Evolutionary conservation across 129 eudicot genomes (phyloP).

Genomic region (Oenanthe sinensis): DNA sequence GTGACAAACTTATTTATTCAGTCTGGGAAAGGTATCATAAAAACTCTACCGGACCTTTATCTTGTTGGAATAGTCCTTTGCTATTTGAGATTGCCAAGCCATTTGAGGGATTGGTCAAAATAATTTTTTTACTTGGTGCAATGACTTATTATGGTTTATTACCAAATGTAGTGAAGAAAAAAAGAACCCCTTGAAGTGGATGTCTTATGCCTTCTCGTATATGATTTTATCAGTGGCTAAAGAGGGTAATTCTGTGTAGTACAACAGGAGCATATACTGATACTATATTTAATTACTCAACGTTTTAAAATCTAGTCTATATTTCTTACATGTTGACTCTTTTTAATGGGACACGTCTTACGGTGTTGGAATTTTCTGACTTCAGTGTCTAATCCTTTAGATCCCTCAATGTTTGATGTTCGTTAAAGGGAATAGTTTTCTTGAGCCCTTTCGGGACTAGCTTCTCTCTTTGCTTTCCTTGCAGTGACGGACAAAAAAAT

Average conservation of each 20-base stretch:
- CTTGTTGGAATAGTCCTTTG: background rate
- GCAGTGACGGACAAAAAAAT: background rate
- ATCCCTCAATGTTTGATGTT: background rate
- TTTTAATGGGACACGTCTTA: background rate
- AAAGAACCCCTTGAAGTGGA: background rate
- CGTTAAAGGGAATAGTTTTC: no score
- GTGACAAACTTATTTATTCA: background rate
- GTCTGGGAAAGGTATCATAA: background rate
- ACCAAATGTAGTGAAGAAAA: background rate
- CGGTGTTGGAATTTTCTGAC: background rate
- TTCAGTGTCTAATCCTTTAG: background rate
- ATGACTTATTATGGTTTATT: background rate
- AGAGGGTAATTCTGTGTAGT: background rate
- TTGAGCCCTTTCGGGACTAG: no score
- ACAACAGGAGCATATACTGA: background rate
- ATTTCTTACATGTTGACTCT: background rate
- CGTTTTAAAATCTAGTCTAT: background rate
- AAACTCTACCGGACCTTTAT: background rate
- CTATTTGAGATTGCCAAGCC: background rate
- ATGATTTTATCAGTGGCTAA: background rate
- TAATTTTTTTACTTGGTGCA: background rate
- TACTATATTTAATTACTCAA: background rate
- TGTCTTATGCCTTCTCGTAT: background rate
- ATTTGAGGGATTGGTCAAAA: background rate
- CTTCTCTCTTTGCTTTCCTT: no score